Evolutionary conservation across 73 alveolate species (phyloP).

Genomic region (Stentor coeruleus): DNA sequence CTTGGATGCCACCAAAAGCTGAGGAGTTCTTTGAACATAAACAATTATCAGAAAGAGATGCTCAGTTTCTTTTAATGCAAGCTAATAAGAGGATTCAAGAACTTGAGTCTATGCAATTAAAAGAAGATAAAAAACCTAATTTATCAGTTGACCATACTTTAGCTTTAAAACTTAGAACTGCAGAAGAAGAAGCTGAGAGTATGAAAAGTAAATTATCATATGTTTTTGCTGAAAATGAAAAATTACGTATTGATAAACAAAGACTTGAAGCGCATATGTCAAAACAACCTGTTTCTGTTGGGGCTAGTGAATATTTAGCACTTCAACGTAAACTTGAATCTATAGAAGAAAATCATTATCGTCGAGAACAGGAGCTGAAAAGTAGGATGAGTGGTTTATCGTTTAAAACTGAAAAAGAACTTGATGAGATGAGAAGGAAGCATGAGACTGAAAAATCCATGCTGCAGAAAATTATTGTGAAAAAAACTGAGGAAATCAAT

Average conservation of each 20-base stretch:
- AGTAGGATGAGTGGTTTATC: neutral
- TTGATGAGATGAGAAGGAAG: neutral
- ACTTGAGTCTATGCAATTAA: neutral
- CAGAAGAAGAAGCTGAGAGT: slow-evolving; percentile 12
- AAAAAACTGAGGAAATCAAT: slow-evolving; percentile 20
- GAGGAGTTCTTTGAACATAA: neutral
- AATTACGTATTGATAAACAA: neutral
- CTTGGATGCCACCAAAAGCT: neutral
- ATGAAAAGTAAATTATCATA: neutral
- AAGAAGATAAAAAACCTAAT: neutral
- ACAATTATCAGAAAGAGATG: neutral
- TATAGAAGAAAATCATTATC: slow-evolving; percentile 10
- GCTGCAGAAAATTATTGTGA: slow-evolving; percentile 18
- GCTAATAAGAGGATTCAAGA: neutral
- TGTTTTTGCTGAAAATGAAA: neutral
- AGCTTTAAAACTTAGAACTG: neutral
- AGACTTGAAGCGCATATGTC: slow-evolving; percentile 1
- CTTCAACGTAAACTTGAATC: slow-evolving; percentile 25
- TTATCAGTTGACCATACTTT: neutral
- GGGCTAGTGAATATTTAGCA: slow-evolving; percentile 20
- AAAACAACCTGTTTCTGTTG: neutral
- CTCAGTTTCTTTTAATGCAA: neutral
- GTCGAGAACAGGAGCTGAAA: slow-evolving; percentile 22
- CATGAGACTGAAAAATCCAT: neutral
- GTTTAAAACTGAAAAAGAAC: neutral